Evolutionary conservation across 441 rosid species (phyloP), one percentile per base, ranked within the genome.

Genomic region (Geranium incanum): DNA sequence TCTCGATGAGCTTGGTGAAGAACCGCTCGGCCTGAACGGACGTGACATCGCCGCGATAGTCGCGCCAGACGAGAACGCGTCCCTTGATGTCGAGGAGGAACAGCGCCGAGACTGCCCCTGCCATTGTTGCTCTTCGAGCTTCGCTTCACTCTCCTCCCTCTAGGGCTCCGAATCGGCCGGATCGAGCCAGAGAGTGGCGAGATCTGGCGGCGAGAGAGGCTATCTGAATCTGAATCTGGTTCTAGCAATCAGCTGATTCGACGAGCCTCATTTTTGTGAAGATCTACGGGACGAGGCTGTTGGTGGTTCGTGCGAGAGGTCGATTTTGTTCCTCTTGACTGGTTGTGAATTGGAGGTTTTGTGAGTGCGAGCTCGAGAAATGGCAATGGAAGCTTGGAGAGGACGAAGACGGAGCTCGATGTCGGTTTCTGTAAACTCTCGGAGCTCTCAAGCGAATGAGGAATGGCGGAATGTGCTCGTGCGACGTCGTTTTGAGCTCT

Each of bases 1-100:
- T 95, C 81, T 92, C 99, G 76, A 95, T 92, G 79, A 92, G 94
- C 74, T 95, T 95, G 77, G 97, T 86, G 93, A 95, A 92, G 87
- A 95, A 95, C 70, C 90, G 90, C 77, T 95, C 98, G 52, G 97
- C 97, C 76, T 95, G 98, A 71, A 86, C 76, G 71, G 96, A 85
- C 72, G 98, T 78, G 70, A 95, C 96, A 63, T 95, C 99, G 12
- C 99, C 98, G 67, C 96, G 98, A 82, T 89, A 92, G 83, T 92
- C 98, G 48, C 99, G 98, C 99, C 98, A 95, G 11, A 92, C 92
- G 6, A 95, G 91, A 75, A 95, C 88, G 36, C 97, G 97, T 15
- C 99, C 99, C 68, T 95, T 95, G 73, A 92, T 90, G 74, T 92
- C 99, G 70, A 95, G 87, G 41, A 95, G 93, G 80, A 95, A 95